phyloP scores from a whole-genome alignment of 495 filamentous ascomycete genomes.

The Clohesyomyces aquaticus region DNA sequence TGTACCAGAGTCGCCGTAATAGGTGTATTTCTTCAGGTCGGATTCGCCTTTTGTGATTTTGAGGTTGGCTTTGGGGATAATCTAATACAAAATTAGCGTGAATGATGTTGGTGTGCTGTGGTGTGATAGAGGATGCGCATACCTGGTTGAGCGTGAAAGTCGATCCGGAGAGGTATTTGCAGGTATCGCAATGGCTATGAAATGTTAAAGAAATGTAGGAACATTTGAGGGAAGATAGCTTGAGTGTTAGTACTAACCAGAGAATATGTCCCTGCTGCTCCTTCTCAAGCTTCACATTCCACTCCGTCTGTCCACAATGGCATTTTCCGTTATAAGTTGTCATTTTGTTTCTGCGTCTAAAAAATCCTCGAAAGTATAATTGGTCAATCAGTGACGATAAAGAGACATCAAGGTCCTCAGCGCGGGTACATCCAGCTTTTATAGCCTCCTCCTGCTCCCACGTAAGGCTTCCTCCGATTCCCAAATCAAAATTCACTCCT shows the following conservation, averaged over 20 bases:
- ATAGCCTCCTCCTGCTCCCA: background rate
- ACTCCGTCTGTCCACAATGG: slow-evolving; percentile 57
- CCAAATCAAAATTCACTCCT: too few species aligned
- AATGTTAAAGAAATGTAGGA: too few species aligned
- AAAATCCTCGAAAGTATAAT: too few species aligned
- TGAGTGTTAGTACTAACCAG: slow-evolving; percentile 45
- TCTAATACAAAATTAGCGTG: too few species aligned
- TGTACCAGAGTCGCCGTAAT: slow-evolving; percentile 56
- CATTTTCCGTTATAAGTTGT: slow-evolving; percentile 53
- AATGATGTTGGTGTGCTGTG: too few species aligned
- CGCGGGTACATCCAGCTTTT: slow-evolving; percentile 3
- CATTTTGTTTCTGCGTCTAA: too few species aligned
- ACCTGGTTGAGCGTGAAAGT: slow-evolving; percentile 57
- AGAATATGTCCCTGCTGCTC: slow-evolving; percentile 53
- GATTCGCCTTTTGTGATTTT: slow-evolving; percentile 54
- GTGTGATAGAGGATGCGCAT: too few species aligned
- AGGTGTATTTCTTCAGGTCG: slow-evolving; percentile 52
- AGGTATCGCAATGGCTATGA: slow-evolving; percentile 58
- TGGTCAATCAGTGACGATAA: background rate
- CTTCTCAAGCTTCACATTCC: slow-evolving; percentile 49
- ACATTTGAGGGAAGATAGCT: too few species aligned
- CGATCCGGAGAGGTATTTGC: slow-evolving; percentile 54
- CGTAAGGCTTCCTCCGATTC: too few species aligned
- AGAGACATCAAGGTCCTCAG: slow-evolving; percentile 33
- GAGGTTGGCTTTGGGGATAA: slow-evolving; percentile 52